phyloP scores from a whole-genome alignment of 352 stramenopile species.

The Pythium phragmiticola region DNA sequence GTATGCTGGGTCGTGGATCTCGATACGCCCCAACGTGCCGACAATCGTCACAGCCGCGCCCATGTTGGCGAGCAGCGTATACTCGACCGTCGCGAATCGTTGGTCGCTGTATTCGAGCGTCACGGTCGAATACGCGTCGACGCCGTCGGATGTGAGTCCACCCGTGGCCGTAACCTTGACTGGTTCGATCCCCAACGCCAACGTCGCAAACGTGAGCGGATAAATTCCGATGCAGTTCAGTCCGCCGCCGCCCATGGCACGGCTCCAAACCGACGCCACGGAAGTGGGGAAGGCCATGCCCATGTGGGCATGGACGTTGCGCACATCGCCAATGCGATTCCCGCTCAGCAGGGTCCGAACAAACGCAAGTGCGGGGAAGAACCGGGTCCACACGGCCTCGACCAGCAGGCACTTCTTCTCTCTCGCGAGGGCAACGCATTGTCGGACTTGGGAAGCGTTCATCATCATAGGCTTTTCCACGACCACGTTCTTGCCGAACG shows the following conservation, averaged over 20 bases:
- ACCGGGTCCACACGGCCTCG: constrained; percentile 84
- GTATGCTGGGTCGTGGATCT: constrained; percentile 64
- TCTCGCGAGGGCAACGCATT: constrained; percentile 52
- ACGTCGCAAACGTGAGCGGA: constrained; percentile 59
- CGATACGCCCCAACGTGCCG: constrained; percentile 65
- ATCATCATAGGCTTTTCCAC: constrained; percentile 94
- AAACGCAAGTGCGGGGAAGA: constrained; percentile 73
- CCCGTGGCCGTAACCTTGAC: constrained; percentile 51
- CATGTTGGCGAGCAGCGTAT: constrained; percentile 58
- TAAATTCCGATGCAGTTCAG: constrained; percentile 80
- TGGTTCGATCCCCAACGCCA: constrained; percentile 51
- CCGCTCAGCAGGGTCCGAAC: constrained; percentile 53
- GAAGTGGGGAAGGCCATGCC: constrained; percentile 47
- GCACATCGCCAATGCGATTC: constrained; percentile 63
- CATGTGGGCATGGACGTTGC: constrained; percentile 70
- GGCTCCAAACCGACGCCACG: constrained; percentile 57
- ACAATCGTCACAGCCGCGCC: constrained; percentile 68
- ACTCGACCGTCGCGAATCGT: constrained; percentile 56
- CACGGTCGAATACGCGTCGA: constrained; percentile 50
- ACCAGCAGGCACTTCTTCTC: constrained; percentile 75
- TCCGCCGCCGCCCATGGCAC: constrained; percentile 63
- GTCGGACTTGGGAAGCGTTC: constrained; percentile 69
- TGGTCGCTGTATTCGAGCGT: constrained; percentile 51
- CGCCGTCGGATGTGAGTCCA: constrained; percentile 40
- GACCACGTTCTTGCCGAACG: constrained; percentile 88